Base-by-base conservation (phyloP, 2,329 filamentous ascomycete genomes). In the Paecilomyces sp. region DNA sequence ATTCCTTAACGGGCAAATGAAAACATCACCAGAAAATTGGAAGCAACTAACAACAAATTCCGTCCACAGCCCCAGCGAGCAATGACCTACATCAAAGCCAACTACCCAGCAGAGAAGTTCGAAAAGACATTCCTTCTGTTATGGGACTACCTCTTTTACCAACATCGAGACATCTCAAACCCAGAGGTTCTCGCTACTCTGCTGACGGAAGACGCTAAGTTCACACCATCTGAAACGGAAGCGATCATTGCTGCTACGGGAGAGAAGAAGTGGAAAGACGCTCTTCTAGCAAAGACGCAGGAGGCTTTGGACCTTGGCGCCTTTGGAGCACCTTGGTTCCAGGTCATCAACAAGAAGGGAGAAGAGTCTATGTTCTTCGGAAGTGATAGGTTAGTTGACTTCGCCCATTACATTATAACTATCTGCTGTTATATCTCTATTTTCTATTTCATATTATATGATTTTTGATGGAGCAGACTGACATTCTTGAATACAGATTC, bases 281-380 rank as follows among this genome's bases (percentile, higher is more conserved):
- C 69, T n/a, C 74, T 91, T 30, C 81, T 82, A 60, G 76, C 74
- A 4, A 81, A 81, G 52, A 92, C 89, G 18, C 79, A 84, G 61
- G 79, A 80, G 63, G 88, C 84, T 0, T 71, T 90, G 15, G 82
- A 84, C 41, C 77, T 76, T 56, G 90, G 89, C 0, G 90, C 89
- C 0, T 93, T 90, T 72, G 90, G 90, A 0, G 85, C 85, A 56
- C 90, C 90, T 1, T 93, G 90, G 89, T 79, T 90, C 61, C 87
- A 85, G 82, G 89, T 86, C 2, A 80, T 78, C 18, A 85, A 88
- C 65, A 71, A 68, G 1, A 72, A 81, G 62, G 87, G 87, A 0
- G 72, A 80, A 59, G 80, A 80, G 55, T 86, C 89, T 75, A 84
- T 87, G 0, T 91, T 92, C 70, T 92, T 92, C 73, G 89, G 89